phyloP scores from a whole-genome alignment of 2,329 filamentous ascomycete species.

The Nigrospora sphaerica region DNA sequence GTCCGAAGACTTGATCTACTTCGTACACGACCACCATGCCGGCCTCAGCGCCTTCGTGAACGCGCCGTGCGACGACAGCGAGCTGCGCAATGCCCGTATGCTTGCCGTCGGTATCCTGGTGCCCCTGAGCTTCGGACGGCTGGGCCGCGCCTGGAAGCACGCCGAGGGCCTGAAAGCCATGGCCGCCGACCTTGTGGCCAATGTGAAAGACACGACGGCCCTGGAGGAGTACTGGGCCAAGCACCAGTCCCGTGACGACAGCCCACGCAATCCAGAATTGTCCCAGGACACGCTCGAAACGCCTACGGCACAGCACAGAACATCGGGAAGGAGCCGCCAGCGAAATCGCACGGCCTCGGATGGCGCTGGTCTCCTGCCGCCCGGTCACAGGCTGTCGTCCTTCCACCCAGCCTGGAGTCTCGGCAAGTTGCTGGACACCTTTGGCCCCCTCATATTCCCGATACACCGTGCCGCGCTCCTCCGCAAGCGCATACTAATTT shows the following conservation, averaged over 20 bases:
- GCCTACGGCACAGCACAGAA: constrained; percentile 23
- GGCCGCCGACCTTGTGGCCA: constrained; percentile 58
- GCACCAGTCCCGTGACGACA: constrained; percentile 38
- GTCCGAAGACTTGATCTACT: constrained; percentile 84
- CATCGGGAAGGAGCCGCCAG: constrained; percentile 32
- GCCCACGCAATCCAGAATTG: constrained; percentile 19
- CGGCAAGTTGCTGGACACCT: constrained; percentile 67
- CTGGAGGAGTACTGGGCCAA: constrained; percentile 78
- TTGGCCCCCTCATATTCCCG: constrained; percentile 88
- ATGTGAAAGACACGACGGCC: constrained; percentile 53
- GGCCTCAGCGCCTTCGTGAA: constrained; percentile 92
- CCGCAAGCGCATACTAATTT: constrained; percentile 81
- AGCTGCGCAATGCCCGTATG: constrained; percentile 82
- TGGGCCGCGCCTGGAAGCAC: constrained; percentile 87
- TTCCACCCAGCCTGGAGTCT: constrained; percentile 86
- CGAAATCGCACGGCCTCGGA: constrained; percentile 57
- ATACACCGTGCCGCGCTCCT: constrained; percentile 81
- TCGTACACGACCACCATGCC: constrained; percentile 76
- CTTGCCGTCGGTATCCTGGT: constrained; percentile 86
- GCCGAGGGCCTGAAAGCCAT: constrained; percentile 68
- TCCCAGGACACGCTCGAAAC: constrained; percentile 42
- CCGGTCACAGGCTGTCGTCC: constrained; percentile 61
- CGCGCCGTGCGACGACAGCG: constrained; percentile 66
- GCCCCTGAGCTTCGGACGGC: constrained; percentile 72
- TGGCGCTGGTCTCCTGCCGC: constrained; percentile 48